Evolutionary conservation across 2,329 filamentous ascomycete genomes (phyloP), one percentile per base, ranked within the genome.

Genomic region (Alternaria metachromatica): DNA sequence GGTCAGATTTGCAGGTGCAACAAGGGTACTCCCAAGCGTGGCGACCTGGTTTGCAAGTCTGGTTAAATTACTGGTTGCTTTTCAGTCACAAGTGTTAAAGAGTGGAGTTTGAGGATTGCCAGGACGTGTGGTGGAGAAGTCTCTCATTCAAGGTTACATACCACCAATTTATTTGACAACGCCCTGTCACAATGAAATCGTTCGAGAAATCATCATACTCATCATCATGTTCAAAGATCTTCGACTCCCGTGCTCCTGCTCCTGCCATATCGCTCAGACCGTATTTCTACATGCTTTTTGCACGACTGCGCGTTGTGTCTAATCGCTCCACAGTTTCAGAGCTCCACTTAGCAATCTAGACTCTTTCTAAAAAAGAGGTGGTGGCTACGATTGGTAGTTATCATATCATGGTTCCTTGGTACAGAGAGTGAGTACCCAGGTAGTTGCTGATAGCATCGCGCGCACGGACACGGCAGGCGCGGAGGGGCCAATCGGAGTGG

Each of bases 401-500:
- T 37, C 15, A 5, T 37, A 37, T 37, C 33, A 37, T n/a, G 15
- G 33, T 37, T 37, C 15, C 33, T 37, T 37, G 33, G 33, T 37
- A n/a, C 4, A 0, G 33, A 37, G 33, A 10, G 15, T 37, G 33
- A 37, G 15, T 37, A 37, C 33, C 33, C 33, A 37, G 33, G 33
- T 37, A 37, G 33, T 37, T 37, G 33, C 33, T 37, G 33, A 37
- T 37, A 37, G 33, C 33, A 37, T n/a, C 4, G 33, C 33, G 33
- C 15, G 33, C 33, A 37, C 60, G 25, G 30, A 59, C 61, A 26
- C 54, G 44, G 46, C 45, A 28, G 46, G 44, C 15, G 23, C 30
- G 13, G 37, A 43, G 51, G 23, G 51, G 55, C 65, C 60, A 64
- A 68, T 68, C 66, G 55, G 49, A 33, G 44, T 20, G 33, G 26